Evolutionary conservation across 1,139 yeast species (phyloP), one percentile per base, ranked within the genome.

Genomic region (Arxiozyma bovina): DNA sequence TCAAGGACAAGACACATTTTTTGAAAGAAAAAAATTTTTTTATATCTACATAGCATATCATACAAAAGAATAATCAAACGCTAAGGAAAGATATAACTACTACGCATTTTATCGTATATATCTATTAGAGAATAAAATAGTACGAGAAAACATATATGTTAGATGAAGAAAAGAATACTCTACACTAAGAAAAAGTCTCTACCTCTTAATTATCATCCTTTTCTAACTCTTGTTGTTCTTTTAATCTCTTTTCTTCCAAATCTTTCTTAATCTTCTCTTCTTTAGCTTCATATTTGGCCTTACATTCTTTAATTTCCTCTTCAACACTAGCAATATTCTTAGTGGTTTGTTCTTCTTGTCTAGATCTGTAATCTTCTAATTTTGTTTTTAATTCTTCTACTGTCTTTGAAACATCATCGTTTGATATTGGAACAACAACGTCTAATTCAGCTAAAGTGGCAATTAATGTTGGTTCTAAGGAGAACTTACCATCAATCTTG

Each of bases 291-390:
- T 60, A 68, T 27, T 61, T 64, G 52, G 63, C 54, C 58, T 71
- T 82, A 60, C 87, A 74, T 68, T 83, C 78, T 61, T 86, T 85
- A 62, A 87, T 80, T 71, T 82, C 83, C 56, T 84, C 86, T 75
- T 87, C 82, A 57, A 93, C 96, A 61, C 78, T 79, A 57, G 80
- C 87, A 62, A 86, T 77, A 71, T 87, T 85, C 70, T 79, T 80
- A 70, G 82, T 79, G 58, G 97, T 89, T 68, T 85, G 90, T 59
- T 83, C 87, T 58, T 83, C 91, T 75, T 90, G 96, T 73, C 84
- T 83, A 53, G 79, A 79, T 71, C 80, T 77, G 73, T 81, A 87
- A 61, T 83, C 83, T 54, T 75, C 76, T 69, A 88, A 80, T 72
- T 94, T 90, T 65, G 78, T 81, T 77, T 84, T 83, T 73, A 93